A percentile compares a stretch with the other conserved stretches of the same genome.
These are phyloP conservation scores for Vitis rupestris DNA, from an alignment of 164 flowering plant genomes.

Conservation along the genomic window DNA sequence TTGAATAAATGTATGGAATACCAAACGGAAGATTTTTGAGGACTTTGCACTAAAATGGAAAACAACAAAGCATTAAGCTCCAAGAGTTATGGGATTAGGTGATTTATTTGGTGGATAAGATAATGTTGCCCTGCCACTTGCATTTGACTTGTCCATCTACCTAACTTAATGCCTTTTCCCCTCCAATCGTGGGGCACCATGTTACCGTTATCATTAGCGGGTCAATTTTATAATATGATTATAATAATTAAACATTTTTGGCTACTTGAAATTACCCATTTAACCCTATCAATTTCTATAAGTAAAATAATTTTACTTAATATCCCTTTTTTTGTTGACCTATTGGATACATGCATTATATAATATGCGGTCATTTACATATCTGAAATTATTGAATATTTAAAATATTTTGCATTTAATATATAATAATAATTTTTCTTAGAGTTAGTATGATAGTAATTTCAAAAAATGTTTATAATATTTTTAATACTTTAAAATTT, in stretches of 20 bases:
- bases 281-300: not conserved
- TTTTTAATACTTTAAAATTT: no score
- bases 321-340: not conserved
- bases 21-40: no score
- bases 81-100: not conserved
- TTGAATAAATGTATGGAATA: no score
- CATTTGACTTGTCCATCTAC: slow-evolving; percentile 12
- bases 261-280: not conserved
- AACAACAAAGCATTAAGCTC: no score
- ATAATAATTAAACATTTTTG: not conserved
- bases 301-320: not conserved
- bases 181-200: slow-evolving; percentile 15
- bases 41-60: no score
- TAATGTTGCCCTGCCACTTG: slow-evolving; percentile 1
- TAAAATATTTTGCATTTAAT: no score
- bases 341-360: not conserved
- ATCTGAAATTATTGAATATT: no score
- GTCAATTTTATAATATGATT: not conserved
- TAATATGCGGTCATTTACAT: no score
- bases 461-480: no score
- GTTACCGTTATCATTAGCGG: slow-evolving; percentile 19
- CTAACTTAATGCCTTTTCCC: not conserved
- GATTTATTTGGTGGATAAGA: not conserved
- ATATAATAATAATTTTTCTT: no score
- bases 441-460: no score